phyloP scores from a whole-genome alignment of 371 early-diverging fungal species.

The Syncephalastrum racemosum region DNA sequence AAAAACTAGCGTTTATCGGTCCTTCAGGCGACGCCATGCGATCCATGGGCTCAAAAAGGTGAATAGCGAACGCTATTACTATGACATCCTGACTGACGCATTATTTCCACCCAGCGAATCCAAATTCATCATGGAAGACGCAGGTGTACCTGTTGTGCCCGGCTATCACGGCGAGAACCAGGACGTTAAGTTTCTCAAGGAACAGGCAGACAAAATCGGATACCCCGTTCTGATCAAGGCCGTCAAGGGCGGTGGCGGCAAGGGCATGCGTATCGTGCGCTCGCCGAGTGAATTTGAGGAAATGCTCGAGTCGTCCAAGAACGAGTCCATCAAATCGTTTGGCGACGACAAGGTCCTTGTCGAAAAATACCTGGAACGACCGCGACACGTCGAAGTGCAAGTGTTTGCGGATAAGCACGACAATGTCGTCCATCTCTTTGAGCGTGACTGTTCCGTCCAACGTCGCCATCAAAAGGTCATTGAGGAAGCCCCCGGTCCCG shows the following conservation, averaged over 20 bases:
- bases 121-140: slow-evolving; percentile 88
- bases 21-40: slow-evolving; percentile 90
- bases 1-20: slow-evolving; percentile 85
- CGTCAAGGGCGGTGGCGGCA: slow-evolving; percentile 95
- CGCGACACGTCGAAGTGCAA: slow-evolving; percentile 96
- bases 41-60: slow-evolving; percentile 95
- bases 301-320: slow-evolving; percentile 82
- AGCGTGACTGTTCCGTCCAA: slow-evolving; percentile 98
- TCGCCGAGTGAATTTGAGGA: slow-evolving; percentile 76
- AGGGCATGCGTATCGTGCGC: slow-evolving; percentile 89
- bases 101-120: slow-evolving; percentile 60
- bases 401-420: slow-evolving; percentile 91
- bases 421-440: slow-evolving; percentile 90
- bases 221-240: slow-evolving; percentile 97
- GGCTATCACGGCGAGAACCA: slow-evolving; percentile 95
- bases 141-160: slow-evolving; percentile 91
- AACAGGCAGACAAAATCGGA: slow-evolving; percentile 79
- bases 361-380: slow-evolving; percentile 86
- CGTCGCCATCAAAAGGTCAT: slow-evolving; percentile 97
- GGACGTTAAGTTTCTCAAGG: slow-evolving; percentile 70
- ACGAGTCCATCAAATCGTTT: slow-evolving; percentile 90
- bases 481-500: slow-evolving; percentile 84
- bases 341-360: slow-evolving; percentile 89
- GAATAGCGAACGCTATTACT: background rate
- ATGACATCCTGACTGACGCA: background rate